phyloP scores from a whole-genome alignment of 208 protist species.

The Perkinsela sp. region DNA sequence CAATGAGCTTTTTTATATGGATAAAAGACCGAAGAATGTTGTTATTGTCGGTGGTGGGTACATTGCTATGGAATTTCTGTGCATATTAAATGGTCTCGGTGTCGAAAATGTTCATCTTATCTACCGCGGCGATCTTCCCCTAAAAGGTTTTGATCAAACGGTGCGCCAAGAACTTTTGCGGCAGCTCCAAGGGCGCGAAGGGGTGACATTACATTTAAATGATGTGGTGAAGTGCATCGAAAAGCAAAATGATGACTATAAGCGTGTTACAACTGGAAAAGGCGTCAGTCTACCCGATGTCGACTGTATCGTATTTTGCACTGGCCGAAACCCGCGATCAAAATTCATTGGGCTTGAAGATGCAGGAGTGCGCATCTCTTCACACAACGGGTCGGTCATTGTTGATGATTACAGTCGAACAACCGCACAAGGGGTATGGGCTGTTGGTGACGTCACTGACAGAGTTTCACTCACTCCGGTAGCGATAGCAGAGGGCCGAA shows the following conservation, averaged over 20 bases:
- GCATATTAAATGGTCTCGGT: conserved; percentile 41
- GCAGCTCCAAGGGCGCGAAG: conserved; percentile 32
- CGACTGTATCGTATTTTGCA: conserved; percentile 78
- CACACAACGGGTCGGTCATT: conserved; percentile 44
- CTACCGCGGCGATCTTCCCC: conserved; percentile 38
- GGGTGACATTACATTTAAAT: conserved; percentile 34
- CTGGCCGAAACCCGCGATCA: conserved; percentile 73
- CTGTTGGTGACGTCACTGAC: conserved; percentile 85
- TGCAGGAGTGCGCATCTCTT: conserved; percentile 55
- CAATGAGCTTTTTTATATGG: conserved; percentile 64
- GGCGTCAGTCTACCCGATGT: conserved; percentile 29
- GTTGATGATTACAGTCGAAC: conserved; percentile 73
- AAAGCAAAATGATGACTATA: conserved; percentile 19
- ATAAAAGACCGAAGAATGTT: conserved; percentile 24
- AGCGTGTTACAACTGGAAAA: conserved; percentile 37
- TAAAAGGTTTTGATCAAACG: conserved; percentile 53
- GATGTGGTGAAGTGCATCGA: conserved; percentile 41
- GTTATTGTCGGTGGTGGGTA: conserved; percentile 61
- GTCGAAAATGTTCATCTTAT: conserved; percentile 19
- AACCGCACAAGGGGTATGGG: conserved; percentile 76
- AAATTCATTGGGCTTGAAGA: conserved; percentile 39
- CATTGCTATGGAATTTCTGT: conserved; percentile 61
- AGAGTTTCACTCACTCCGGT: conserved; percentile 61
- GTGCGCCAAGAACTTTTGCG: conserved; percentile 30
- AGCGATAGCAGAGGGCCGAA: conserved; percentile 50